These are phyloP conservation scores for Globomyces sp. DNA, from an alignment of 371 early-diverging fungal genomes.

Conservation along the genomic window DNA sequence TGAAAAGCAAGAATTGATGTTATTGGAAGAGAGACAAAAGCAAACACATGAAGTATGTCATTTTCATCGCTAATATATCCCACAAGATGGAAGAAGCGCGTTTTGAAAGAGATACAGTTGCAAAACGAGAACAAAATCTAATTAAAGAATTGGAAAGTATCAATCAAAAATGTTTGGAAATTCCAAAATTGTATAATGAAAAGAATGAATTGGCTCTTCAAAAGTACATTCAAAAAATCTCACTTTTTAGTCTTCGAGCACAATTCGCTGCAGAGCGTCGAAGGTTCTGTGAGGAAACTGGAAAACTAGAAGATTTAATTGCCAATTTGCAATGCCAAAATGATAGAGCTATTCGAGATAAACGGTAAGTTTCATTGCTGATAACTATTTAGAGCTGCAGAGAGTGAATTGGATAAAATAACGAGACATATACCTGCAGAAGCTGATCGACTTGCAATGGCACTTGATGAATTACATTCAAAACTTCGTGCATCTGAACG, in stretches of 20 bases:
- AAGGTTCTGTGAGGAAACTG: conserved; percentile 30
- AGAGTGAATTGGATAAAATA: conserved; percentile 46
- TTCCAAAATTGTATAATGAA: conserved; percentile 26
- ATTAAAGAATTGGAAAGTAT: conserved; percentile 30
- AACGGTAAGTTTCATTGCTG: conserved; percentile 24
- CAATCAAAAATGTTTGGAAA: conserved; percentile 26
- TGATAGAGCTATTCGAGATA: conserved; percentile 50
- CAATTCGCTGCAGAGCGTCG: conserved; percentile 31
- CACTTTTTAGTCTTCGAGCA: conserved; percentile 5
- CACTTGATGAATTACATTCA: conserved; percentile 39
- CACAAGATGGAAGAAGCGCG: conserved; percentile 30
- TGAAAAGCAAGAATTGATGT: conserved; percentile 12
- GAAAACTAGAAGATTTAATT: conserved; percentile 29
- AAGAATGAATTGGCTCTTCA: conserved; percentile 32
- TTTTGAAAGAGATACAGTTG: conserved; percentile 37
- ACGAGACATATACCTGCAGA: conserved; percentile 43
- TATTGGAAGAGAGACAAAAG: conserved; percentile 9
- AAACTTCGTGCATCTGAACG: conserved; percentile 34
- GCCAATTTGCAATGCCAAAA: conserved; percentile 34
- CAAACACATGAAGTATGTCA: conserved; percentile 1
- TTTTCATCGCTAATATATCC: conserved; percentile 5
- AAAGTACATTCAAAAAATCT: conserved; percentile 21
- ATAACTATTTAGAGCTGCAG: conserved; percentile 30
- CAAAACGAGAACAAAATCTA: conserved; percentile 32
- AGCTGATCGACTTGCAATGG: conserved; percentile 36